These are phyloP conservation scores for Chaetomiaceae sp. DNA, from an alignment of 2,329 filamentous ascomycete genomes.

Conservation along the genomic window DNA sequence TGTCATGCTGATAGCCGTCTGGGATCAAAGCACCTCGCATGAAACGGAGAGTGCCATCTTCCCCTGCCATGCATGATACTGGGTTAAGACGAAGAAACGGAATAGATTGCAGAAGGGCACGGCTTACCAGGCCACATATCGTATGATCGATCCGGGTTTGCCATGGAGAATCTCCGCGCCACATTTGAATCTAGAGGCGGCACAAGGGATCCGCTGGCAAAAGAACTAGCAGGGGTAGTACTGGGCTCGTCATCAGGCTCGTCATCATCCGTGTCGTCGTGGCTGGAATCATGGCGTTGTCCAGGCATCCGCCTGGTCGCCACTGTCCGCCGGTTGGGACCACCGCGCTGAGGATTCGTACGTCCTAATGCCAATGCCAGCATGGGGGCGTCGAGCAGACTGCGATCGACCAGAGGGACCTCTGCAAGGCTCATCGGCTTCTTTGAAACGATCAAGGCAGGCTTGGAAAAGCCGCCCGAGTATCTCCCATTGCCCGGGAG, in stretches of 20 bases:
- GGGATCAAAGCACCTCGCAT: conserved; percentile 22
- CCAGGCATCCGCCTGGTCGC: too few species aligned
- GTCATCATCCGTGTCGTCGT: neutral
- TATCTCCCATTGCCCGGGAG: conserved; percentile 8
- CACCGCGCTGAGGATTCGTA: conserved; percentile 1
- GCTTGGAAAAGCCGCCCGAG: conserved; percentile 10
- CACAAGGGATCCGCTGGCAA: too few species aligned
- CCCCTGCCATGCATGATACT: too few species aligned
- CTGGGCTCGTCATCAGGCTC: too few species aligned
- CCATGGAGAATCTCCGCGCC: conserved; percentile 13
- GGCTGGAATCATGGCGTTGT: too few species aligned
- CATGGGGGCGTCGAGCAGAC: neutral
- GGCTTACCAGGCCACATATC: conserved; percentile 18
- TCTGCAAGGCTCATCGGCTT: conserved; percentile 5
- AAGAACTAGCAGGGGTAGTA: too few species aligned
- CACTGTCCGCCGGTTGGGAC: neutral
- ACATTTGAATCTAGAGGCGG: too few species aligned
- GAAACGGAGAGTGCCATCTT: too few species aligned
- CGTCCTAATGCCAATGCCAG: too few species aligned
- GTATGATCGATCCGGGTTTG: conserved; percentile 19
- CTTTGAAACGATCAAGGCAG: conserved; percentile 13
- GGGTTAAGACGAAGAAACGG: too few species aligned
- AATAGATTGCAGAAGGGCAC: too few species aligned
- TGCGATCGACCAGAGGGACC: conserved; percentile 10
- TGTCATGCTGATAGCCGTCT: conserved; percentile 14